A percentile compares a stretch with the other conserved stretches of the same genome.
These are phyloP conservation scores for Fusarium multiceps DNA, from an alignment of 2,329 filamentous ascomycete species.

Conservation along the genomic window DNA sequence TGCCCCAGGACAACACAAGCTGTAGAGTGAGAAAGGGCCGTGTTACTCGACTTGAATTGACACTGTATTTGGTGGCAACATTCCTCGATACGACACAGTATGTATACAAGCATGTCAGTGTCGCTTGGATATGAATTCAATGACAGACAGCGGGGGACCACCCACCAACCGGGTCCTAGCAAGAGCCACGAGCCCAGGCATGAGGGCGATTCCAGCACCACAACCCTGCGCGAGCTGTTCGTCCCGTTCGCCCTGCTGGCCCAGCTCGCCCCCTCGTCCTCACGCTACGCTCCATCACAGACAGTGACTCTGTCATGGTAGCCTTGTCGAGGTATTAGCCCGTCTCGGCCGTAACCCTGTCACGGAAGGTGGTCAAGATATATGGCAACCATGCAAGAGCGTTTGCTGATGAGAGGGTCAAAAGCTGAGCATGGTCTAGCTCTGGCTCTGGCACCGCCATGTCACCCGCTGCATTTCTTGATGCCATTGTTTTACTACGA, in stretches of 20 bases:
- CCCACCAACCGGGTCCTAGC: conserved; percentile 44
- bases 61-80: conserved; percentile 25
- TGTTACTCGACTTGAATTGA: conserved; percentile 20
- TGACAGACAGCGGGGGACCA: conserved; percentile 45
- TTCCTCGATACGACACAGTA: conserved; percentile 21
- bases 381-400: conserved; percentile 18
- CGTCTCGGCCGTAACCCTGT: conserved; percentile 46
- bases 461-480: conserved; percentile 23
- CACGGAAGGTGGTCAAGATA: conserved; percentile 45
- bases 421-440: conserved; percentile 32
- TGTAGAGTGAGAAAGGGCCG: conserved; percentile 29
- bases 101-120: conserved; percentile 30
- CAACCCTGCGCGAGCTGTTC: conserved; percentile 42
- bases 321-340: conserved; percentile 44
- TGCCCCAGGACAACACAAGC: conserved; percentile 4
- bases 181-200: conserved; percentile 42
- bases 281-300: conserved; percentile 36
- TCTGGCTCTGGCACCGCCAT: conserved; percentile 17
- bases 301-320: conserved; percentile 39
- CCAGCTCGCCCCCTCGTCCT: conserved; percentile 40
- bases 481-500: conserved; percentile 22
- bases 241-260: conserved; percentile 42
- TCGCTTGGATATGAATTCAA: conserved; percentile 30
- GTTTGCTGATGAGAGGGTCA: conserved; percentile 30
- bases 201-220: conserved; percentile 39